Percentiles rank a stretch among this genome's conserved stretches.
Evolutionary conservation across 2,329 filamentous ascomycete species (phyloP).

Genomic region (Penicillium sp.): DNA sequence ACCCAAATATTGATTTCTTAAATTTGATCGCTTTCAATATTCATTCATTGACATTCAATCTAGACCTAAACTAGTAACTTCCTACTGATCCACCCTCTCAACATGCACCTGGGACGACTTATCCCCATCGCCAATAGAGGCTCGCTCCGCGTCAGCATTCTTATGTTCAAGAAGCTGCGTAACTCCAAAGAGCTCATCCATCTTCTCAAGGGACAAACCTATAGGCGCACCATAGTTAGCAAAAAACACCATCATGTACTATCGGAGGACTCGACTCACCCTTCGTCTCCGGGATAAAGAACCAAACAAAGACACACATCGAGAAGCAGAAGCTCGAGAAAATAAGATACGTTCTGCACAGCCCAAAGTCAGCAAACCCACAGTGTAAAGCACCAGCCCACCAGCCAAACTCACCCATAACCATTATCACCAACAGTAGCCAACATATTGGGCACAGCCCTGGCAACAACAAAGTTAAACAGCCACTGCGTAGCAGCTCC

Average conservation of each 20-base stretch:
- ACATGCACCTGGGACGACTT: conserved; percentile 17
- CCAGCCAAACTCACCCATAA: conserved; percentile 45
- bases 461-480: conserved; percentile 71
- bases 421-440: conserved; percentile 51
- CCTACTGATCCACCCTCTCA: conserved; percentile 9
- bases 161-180: conserved; percentile 45
- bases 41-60: neutral
- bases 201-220: conserved; percentile 59
- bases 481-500: conserved; percentile 70
- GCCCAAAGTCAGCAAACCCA: conserved; percentile 31
- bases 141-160: conserved; percentile 21
- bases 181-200: conserved; percentile 66
- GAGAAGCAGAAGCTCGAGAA: conserved; percentile 65
- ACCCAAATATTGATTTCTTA: neutral
- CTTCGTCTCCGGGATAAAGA: conserved; percentile 72
- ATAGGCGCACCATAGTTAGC: neutral
- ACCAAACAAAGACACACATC: conserved; percentile 67
- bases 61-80: neutral
- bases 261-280: conserved; percentile 42
- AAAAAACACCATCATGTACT: neutral
- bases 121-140: neutral
- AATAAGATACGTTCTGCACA: conserved; percentile 64
- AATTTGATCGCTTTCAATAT: neutral
- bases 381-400: conserved; percentile 19
- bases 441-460: conserved; percentile 68